These are phyloP conservation scores for Zymoseptoria ardabiliae DNA, from an alignment of 2,329 filamentous ascomycete genomes.

Conservation along the genomic window DNA sequence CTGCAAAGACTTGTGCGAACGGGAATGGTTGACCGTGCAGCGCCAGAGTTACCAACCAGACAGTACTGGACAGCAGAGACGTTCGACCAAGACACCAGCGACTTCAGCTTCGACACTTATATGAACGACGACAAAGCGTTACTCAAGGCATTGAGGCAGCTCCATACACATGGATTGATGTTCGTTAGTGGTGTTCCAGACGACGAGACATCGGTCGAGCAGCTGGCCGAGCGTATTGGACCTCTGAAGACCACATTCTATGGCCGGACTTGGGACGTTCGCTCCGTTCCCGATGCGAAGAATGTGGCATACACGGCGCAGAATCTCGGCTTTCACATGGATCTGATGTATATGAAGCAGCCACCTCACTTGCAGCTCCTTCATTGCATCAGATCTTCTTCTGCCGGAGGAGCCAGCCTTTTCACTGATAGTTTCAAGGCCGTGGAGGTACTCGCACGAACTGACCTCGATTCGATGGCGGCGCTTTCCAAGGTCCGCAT, in stretches of 20 bases:
- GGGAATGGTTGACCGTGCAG: background rate
- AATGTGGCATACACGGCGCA: constrained; percentile 84
- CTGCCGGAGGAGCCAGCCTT: constrained; percentile 72
- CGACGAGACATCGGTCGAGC: constrained; percentile 44
- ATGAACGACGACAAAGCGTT: constrained; percentile 55
- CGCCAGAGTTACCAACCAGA: background rate
- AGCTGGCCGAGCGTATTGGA: constrained; percentile 66
- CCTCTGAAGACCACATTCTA: constrained; percentile 82
- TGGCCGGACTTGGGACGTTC: constrained; percentile 83
- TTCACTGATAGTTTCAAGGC: constrained; percentile 72
- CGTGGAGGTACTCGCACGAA: constrained; percentile 32
- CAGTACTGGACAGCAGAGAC: constrained; percentile 39
- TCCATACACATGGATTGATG: constrained; percentile 63
- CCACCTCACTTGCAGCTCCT: constrained; percentile 79
- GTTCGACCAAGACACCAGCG: constrained; percentile 45
- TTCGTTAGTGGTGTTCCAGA: constrained; percentile 70
- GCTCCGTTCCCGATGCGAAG: constrained; percentile 70
- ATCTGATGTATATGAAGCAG: constrained; percentile 76
- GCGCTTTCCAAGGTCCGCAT: constrained; percentile 8
- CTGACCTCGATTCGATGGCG: constrained; percentile 13
- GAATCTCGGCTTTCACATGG: constrained; percentile 84
- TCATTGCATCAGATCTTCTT: constrained; percentile 78
- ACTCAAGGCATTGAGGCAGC: constrained; percentile 52
- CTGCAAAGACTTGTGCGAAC: background rate
- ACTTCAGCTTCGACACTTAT: constrained; percentile 64